Percentiles rank a stretch among this genome's conserved stretches.
These are phyloP conservation scores for Corallochytrium limacisporum DNA, from an alignment of 78 protist genomes.

Conservation along the genomic window DNA sequence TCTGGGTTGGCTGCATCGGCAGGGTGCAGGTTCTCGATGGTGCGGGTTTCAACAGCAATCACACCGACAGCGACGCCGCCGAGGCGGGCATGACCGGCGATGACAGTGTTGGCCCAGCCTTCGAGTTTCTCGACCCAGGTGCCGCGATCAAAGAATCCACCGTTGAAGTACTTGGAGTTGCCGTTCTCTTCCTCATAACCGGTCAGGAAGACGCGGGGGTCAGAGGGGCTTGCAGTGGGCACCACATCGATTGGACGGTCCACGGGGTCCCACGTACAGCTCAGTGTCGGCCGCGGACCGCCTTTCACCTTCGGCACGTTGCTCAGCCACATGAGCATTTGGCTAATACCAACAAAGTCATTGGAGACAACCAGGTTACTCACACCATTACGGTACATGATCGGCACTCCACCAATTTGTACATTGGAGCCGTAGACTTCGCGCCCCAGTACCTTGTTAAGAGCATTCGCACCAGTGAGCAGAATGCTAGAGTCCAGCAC, in stretches of 20 bases:
- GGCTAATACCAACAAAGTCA: constrained; percentile 61
- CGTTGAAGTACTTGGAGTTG: constrained; percentile 12
- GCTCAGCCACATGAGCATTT: constrained; percentile 67
- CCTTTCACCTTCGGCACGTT: constrained; percentile 49
- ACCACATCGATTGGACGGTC: constrained; percentile 19
- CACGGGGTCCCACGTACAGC: constrained; percentile 41
- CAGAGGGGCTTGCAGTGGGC: constrained; percentile 41
- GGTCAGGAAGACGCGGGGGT: constrained; percentile 66
- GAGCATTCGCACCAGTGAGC: constrained; percentile 86
- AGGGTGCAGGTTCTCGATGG: constrained; percentile 57
- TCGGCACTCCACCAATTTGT: constrained; percentile 91
- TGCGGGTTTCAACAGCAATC: constrained; percentile 81
- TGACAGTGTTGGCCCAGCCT: constrained; percentile 92
- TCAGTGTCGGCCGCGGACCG: constrained; percentile 27
- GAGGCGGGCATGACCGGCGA: constrained; percentile 83
- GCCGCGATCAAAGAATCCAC: constrained; percentile 85
- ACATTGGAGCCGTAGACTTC: constrained; percentile 79
- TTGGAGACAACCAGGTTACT: constrained; percentile 59
- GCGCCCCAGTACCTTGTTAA: constrained; percentile 83
- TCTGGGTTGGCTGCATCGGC: constrained; percentile 91
- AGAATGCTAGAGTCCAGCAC: constrained; percentile 58
- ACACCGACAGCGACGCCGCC: constrained; percentile 94
- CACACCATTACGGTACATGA: constrained; percentile 92
- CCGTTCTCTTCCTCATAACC: constrained; percentile 26
- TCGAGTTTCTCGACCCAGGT: constrained; percentile 68